Percentiles rank a stretch among this genome's conserved stretches.
phyloP scores from a whole-genome alignment of 257 asterid genomes.

The Parsonsia alboflavescens region DNA sequence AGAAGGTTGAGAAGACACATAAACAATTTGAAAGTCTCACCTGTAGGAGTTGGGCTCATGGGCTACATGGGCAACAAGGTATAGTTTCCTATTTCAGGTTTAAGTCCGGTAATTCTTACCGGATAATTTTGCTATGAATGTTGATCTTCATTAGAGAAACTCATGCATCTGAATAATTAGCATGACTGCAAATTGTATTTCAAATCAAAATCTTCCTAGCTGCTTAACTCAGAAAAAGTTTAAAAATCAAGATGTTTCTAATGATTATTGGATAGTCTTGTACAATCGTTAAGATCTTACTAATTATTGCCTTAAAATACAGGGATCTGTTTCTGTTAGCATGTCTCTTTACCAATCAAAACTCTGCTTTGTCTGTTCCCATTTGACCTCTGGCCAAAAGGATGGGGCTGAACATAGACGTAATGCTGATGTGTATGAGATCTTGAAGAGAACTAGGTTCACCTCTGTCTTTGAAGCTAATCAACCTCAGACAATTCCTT shows the following conservation, averaged over 20 bases:
- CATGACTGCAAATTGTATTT: not conserved
- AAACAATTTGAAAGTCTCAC: constrained; percentile 81
- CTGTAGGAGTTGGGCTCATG: constrained; percentile 95
- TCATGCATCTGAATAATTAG: not conserved
- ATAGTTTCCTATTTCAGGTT: constrained; percentile 12
- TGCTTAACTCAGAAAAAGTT: not conserved
- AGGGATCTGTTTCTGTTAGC: constrained; percentile 96
- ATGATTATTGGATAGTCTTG: not conserved
- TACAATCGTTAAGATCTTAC: not conserved
- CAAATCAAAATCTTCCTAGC: not conserved
- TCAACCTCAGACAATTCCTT: constrained; percentile 81
- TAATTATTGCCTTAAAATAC: constrained; percentile 13
- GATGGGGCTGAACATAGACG: constrained; percentile 75
- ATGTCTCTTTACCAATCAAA: constrained; percentile 82
- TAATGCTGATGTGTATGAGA: constrained; percentile 70
- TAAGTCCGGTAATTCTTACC: not conserved
- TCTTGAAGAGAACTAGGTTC: constrained; percentile 72
- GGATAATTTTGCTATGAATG: not conserved
- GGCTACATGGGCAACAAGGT: constrained; percentile 99
- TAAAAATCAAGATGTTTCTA: not conserved
- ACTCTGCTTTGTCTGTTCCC: constrained; percentile 91
- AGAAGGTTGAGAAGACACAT: constrained; percentile 73
- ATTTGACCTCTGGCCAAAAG: constrained; percentile 79
- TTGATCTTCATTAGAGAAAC: not conserved
- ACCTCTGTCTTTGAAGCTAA: constrained; percentile 61